A percentile compares a stretch with the other conserved stretches of the same genome.
Conservation (phyloP, 2,329 filamentous ascomycete genomes). For the Trichoderma atroviride region DNA sequence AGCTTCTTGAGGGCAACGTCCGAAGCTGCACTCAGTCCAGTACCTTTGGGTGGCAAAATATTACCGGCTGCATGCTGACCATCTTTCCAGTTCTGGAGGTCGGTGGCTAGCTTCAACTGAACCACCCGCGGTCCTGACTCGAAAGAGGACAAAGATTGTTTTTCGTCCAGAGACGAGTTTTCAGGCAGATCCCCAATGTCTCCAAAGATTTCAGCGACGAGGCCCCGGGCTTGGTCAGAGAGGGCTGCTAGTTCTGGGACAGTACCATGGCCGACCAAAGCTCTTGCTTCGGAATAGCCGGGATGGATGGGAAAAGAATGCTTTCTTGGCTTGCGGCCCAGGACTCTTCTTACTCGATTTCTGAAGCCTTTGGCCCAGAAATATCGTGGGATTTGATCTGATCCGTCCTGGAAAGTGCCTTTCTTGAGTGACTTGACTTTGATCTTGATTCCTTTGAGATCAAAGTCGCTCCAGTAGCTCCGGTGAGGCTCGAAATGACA, state of each 20-base stretch:
- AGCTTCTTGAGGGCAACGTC: constrained; percentile 25
- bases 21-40: constrained; percentile 27
- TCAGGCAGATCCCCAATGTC: constrained; percentile 18
- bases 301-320: constrained; percentile 17
- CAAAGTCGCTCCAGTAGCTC: constrained; percentile 28
- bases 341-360: constrained; percentile 17
- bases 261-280: constrained; percentile 25
- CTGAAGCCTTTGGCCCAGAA: constrained; percentile 28
- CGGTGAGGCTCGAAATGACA: constrained; percentile 9
- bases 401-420: constrained; percentile 9
- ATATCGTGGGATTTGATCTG: constrained; percentile 24
- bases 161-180: background rate
- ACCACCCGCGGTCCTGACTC: constrained; percentile 25
- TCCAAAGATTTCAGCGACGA: constrained; percentile 28
- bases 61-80: constrained; percentile 29
- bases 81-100: constrained; percentile 30
- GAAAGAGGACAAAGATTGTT: constrained; percentile 5
- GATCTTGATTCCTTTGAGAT: constrained; percentile 27
- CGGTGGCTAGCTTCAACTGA: constrained; percentile 28
- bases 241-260: constrained; percentile 27
- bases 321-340: constrained; percentile 18
- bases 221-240: constrained; percentile 25
- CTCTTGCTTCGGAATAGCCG: constrained; percentile 30
- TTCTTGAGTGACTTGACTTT: constrained; percentile 21
- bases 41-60: constrained; percentile 30